Base-by-base conservation (phyloP, 164 flowering plant genomes). In the Macadamia integrifolia region DNA sequence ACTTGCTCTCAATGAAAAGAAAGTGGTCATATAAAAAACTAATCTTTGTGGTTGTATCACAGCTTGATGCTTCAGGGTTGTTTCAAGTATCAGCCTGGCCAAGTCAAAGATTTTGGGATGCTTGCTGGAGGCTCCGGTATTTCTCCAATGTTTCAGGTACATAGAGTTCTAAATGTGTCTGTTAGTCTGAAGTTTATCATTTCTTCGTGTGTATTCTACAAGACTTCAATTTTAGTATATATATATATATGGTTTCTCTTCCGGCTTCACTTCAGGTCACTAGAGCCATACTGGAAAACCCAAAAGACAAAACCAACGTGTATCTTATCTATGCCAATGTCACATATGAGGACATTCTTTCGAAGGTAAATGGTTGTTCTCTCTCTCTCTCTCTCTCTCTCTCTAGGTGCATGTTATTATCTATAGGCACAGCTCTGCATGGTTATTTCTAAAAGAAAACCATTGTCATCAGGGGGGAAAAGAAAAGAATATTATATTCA, bases 121-220 rank as follows among this genome's bases (percentile, higher is more conserved):
- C 83, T 90, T 35, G 40, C 40, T 35, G 40, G 40, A 35, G 40
- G 40, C 40, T 35, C 40, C 4, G 40, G 40, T 4, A 82, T 97
- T 56, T 92, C 99, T 62, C 99, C 99, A 53, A 94, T 94, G 98
- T 94, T 86, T 75, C 99, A 94, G 76, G 99, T 92, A 78, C 64
- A 72, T 64, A 0, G 46, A 8, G 40, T 35, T 35, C 40, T 35
- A 35, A 35, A 35, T 35, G 40, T 35, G 40, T 35, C 5, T n/a
- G n/a, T n/a, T n/a, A n/a, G n/a, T n/a, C n/a, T n/a, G n/a, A n/a
- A n/a, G n/a, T n/a, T 7, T 35, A 52, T 28, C 56, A 73, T 18
- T 18, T 32, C 2, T 17, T 60, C 60, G 28, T 1, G 3, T n/a
- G 5, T 6, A 49, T 8, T 64, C 48, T 35, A 66, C 6, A 53